A percentile compares a stretch with the other conserved stretches of the same genome.
Conservation (phyloP, 192 early-diverging fungal genomes). For the Coemansia sp. region DNA sequence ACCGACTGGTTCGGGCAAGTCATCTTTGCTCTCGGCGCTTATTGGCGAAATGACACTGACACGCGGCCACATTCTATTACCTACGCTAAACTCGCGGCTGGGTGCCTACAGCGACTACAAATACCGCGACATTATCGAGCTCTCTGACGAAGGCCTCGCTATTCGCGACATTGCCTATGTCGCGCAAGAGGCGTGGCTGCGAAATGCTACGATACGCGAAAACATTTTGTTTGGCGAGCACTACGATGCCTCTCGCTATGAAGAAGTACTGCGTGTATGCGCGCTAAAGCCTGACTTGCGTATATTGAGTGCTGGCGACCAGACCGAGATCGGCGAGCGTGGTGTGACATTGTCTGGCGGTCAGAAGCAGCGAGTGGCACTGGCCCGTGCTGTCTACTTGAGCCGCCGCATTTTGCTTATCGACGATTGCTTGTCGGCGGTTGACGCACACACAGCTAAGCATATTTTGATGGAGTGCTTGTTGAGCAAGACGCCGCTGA, state of each 20-base stretch:
- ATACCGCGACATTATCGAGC: conserved; percentile 53
- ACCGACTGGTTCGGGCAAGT: conserved; percentile 89
- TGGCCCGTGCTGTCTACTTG: conserved; percentile 84
- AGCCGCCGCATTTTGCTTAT: conserved; percentile 64
- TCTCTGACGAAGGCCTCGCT: conserved; percentile 42
- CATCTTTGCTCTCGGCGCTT: conserved; percentile 73
- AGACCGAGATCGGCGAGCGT: conserved; percentile 87
- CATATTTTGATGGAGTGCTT: conserved; percentile 79
- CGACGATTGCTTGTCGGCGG: conserved; percentile 90
- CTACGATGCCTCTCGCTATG: conserved; percentile 73
- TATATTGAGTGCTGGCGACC: conserved; percentile 81
- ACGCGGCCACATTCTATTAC: conserved; percentile 30
- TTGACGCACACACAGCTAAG: conserved; percentile 90
- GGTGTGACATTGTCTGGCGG: conserved; percentile 80
- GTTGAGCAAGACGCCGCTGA: conserved; percentile 58
- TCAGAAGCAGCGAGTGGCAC: conserved; percentile 79
- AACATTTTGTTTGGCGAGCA: conserved; percentile 86
- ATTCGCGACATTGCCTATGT: conserved; percentile 78
- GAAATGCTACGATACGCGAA: conserved; percentile 68
- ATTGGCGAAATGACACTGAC: conserved; percentile 72
- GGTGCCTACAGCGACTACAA: conserved; percentile 22
- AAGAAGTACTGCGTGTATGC: conserved; percentile 74
- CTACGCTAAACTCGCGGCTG: conserved; percentile 7
- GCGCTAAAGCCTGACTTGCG: conserved; percentile 81
- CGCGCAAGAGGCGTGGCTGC: conserved; percentile 76